Percentiles rank a stretch among this genome's conserved stretches.
Evolutionary conservation across 2,329 filamentous ascomycete species (phyloP).

Genomic region (Neofusicoccum kwambonambiense): DNA sequence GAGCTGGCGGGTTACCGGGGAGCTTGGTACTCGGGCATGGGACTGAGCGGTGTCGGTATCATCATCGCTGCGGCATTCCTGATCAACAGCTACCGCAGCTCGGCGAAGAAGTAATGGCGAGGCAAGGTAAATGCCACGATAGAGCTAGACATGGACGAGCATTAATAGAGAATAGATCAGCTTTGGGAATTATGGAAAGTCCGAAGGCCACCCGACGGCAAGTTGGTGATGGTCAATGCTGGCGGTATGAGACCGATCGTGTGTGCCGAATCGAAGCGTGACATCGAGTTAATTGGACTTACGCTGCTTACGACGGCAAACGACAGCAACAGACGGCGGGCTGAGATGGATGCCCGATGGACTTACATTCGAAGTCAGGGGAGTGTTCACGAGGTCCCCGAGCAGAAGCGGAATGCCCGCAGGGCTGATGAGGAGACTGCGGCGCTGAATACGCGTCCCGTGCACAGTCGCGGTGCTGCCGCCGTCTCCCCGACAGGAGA

Average conservation of each 20-base stretch:
- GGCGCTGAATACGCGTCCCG: too few relatives aligned
- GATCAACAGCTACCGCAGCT: slow-evolving; percentile 23
- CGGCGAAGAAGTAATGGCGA: not conserved
- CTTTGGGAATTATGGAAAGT: too few relatives aligned
- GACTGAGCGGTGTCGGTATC: slow-evolving; percentile 32
- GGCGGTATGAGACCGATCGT: too few relatives aligned
- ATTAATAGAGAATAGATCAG: not conserved
- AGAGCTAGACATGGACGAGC: not conserved
- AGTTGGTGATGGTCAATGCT: too few relatives aligned
- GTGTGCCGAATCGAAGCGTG: not conserved
- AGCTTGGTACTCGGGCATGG: slow-evolving; percentile 40
- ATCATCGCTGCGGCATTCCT: slow-evolving; percentile 28
- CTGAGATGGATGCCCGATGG: not conserved
- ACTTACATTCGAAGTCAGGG: not conserved
- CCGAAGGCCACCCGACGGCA: too few relatives aligned
- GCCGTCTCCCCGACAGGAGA: too few relatives aligned
- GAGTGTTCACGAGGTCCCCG: not conserved
- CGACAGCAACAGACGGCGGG: not conserved
- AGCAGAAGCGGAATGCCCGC: not conserved
- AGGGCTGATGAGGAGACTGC: not conserved
- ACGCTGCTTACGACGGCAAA: too few relatives aligned
- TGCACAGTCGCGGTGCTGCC: too few relatives aligned
- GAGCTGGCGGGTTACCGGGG: slow-evolving; percentile 38
- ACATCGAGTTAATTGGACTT: not conserved
- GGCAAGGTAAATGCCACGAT: not conserved